These are phyloP conservation scores for Umbellularia californica DNA, from an alignment of 164 flowering plant species.

Conservation along the genomic window DNA sequence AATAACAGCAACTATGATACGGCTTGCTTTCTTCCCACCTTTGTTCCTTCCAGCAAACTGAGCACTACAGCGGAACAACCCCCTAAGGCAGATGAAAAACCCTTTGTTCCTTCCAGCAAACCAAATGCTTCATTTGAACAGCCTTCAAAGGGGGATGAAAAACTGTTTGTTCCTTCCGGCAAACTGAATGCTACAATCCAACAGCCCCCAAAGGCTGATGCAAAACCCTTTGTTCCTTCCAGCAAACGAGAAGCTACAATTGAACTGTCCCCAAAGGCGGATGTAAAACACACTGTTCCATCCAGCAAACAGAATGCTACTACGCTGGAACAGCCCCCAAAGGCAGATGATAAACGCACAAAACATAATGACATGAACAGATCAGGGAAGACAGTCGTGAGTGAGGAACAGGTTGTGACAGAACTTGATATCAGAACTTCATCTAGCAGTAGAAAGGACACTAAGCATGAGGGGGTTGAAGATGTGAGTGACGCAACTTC, in stretches of 20 bases:
- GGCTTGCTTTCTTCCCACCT: constrained; percentile 24
- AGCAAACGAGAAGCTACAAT: background rate
- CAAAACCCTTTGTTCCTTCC: constrained; percentile 5
- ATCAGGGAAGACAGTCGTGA: constrained; percentile 10
- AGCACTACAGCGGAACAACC: background rate
- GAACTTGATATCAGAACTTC: constrained; percentile 2
- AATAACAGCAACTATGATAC: constrained; percentile 33
- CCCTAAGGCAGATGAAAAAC: constrained; percentile 17
- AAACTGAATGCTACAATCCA: background rate
- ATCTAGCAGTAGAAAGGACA: constrained; percentile 7
- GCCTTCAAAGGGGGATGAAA: constrained; percentile 17
- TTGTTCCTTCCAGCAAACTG: background rate
- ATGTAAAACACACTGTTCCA: constrained; percentile 8
- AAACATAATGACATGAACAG: constrained; percentile 12
- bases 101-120: background rate
- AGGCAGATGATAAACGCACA: constrained; percentile 15
- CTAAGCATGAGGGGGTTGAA: constrained; percentile 14
- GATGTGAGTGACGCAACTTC: constrained; percentile 9
- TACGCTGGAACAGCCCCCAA: constrained; percentile 2
- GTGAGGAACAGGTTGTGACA: constrained; percentile 10
- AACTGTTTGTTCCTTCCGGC: background rate
- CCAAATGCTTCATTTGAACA: background rate
- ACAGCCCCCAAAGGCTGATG: constrained; percentile 15
- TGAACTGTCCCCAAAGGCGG: constrained; percentile 11
- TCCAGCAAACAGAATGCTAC: background rate